Percentiles rank a stretch among this genome's conserved stretches.
Conservation (phyloP, 2,329 filamentous ascomycete genomes). For the Aspergillus neoniger region DNA sequence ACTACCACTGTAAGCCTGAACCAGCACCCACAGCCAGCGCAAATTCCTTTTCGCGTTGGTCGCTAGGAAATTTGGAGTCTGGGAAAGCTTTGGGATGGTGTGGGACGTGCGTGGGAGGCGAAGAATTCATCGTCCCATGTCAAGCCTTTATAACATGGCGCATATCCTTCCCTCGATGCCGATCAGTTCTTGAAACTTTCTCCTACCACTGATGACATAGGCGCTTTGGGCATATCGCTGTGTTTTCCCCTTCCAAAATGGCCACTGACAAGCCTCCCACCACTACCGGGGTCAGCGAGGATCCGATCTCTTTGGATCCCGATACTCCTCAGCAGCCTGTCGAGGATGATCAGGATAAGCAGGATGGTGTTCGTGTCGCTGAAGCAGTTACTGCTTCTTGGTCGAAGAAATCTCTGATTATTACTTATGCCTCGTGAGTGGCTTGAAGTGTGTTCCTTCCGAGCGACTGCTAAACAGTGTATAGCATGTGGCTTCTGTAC, state of each 20-base stretch:
- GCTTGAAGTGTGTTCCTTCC: background rate
- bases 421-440: conserved; percentile 43
- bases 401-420: conserved; percentile 42
- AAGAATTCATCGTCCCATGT: background rate
- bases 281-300: background rate
- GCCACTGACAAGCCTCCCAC: background rate
- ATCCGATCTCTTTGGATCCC: background rate
- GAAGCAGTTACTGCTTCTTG: conserved; percentile 49
- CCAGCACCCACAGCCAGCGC: background rate
- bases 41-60: background rate
- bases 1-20: background rate
- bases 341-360: conserved; percentile 10
- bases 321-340: background rate
- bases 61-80: background rate
- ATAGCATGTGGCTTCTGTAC: conserved; percentile 47
- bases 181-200: background rate
- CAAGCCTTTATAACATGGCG: background rate
- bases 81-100: background rate
- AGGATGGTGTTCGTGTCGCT: conserved; percentile 44
- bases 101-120: background rate
- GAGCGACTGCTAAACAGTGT: background rate
- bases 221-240: background rate
- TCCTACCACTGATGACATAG: background rate
- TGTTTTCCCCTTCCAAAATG: background rate
- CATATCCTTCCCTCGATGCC: background rate